Evolutionary conservation across 441 rosid species (phyloP).

Genomic region (Euphorbia schlechtendalii): DNA sequence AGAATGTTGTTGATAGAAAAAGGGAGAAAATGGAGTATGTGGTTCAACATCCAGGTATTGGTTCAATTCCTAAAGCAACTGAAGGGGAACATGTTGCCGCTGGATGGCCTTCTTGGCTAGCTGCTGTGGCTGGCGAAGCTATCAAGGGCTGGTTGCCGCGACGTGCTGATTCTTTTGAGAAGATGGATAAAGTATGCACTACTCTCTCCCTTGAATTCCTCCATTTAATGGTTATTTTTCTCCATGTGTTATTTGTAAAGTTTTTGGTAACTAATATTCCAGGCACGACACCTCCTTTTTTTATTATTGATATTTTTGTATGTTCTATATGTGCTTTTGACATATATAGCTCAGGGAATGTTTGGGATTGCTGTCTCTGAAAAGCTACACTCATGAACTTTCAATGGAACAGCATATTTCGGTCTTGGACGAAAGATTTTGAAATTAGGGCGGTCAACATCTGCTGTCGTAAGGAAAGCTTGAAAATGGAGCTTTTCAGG

Average conservation of each 20-base stretch:
- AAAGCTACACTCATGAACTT: no score
- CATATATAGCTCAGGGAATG: no score
- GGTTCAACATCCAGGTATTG: slow-evolving; percentile 57
- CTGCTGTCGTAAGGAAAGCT: no score
- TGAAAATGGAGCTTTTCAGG: no score
- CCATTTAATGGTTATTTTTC: neutral
- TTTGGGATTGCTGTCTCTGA: no score
- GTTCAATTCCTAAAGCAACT: slow-evolving; percentile 53
- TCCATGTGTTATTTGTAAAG: neutral
- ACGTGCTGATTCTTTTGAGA: slow-evolving; percentile 94
- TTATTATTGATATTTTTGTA: neutral
- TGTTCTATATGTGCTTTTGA: neutral
- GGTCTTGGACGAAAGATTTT: no score
- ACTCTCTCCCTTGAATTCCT: slow-evolving; percentile 8
- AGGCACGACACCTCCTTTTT: neutral
- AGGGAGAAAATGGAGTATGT: slow-evolving; percentile 58
- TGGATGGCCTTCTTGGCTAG: slow-evolving; percentile 98
- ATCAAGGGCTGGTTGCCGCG: slow-evolving; percentile 92
- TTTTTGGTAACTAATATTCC: neutral
- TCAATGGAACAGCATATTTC: no score
- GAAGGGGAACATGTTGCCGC: slow-evolving; percentile 94
- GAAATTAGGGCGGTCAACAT: no score
- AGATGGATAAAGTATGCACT: slow-evolving; percentile 75
- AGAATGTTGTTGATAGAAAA: slow-evolving; percentile 56
- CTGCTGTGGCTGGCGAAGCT: slow-evolving; percentile 94